phyloP scores from a whole-genome alignment of 768 basidiomycete species.

The Pleurotus tuber-regium region DNA sequence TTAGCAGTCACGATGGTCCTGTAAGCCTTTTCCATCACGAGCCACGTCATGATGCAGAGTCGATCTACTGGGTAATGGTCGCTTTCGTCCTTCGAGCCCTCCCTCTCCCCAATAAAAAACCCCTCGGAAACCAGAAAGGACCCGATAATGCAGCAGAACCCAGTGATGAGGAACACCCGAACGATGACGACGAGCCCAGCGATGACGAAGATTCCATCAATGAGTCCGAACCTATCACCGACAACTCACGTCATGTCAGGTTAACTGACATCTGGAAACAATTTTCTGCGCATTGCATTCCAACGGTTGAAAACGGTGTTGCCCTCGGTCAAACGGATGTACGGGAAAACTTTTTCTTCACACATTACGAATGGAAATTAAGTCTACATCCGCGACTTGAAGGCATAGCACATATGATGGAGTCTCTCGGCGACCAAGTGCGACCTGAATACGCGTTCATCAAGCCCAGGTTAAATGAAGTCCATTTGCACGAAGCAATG shows the following conservation, averaged over 20 bases:
- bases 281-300: not conserved
- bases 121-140: no score
- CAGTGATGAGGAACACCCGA: no score
- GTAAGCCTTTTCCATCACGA: not conserved
- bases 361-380: not conserved
- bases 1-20: no score
- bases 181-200: not conserved
- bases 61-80: conserved; percentile 3
- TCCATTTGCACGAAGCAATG: conserved; percentile 12
- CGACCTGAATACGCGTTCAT: not conserved
- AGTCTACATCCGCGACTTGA: conserved; percentile 6
- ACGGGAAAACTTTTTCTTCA: not conserved
- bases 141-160: no score
- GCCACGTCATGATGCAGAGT: conserved; percentile 8
- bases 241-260: no score
- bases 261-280: not conserved
- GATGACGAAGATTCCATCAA: no score
- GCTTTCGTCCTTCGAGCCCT: not conserved
- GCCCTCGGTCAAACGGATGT: not conserved
- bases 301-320: no score
- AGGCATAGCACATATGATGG: not conserved
- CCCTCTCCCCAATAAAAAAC: not conserved
- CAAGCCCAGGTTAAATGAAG: not conserved
- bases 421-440: not conserved
- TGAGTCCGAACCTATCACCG: no score